Evolutionary conservation across 1,139 yeast species (phyloP).

Genomic region (Magnusiomyces suaveolens): DNA sequence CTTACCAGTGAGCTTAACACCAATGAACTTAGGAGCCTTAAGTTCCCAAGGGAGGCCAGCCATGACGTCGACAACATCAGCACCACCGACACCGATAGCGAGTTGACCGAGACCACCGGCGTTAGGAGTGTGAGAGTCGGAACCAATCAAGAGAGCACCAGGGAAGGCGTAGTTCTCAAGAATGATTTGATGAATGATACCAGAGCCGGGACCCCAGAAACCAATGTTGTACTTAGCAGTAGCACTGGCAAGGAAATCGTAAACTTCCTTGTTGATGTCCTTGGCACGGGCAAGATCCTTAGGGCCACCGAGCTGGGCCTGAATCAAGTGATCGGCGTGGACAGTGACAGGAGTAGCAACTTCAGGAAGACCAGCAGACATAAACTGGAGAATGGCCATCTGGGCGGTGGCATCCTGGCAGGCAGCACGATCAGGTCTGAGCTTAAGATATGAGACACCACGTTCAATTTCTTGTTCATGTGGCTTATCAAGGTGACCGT

Average conservation of each 20-base stretch:
- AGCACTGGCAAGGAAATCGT: constrained; percentile 82
- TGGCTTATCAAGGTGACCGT: constrained; percentile 95
- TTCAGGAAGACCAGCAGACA: constrained; percentile 91
- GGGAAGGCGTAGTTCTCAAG: constrained; percentile 92
- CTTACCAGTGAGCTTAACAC: constrained; percentile 82
- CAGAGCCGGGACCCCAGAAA: constrained; percentile 99
- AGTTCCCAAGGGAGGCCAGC: constrained; percentile 99
- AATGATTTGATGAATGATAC: constrained; percentile 95
- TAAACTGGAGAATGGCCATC: constrained; percentile 97
- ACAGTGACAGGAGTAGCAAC: constrained; percentile 97
- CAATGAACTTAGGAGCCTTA: constrained; percentile 88
- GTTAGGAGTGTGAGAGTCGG: constrained; percentile 95
- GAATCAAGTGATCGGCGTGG: constrained; percentile 98
- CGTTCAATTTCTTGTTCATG: constrained; percentile 91
- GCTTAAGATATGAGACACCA: constrained; percentile 91
- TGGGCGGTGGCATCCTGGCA: constrained; percentile 99
- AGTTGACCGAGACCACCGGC: constrained; percentile 97
- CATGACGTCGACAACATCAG: constrained; percentile 94
- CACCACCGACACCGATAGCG: constrained; percentile 98
- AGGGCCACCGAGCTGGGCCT: constrained; percentile 91
- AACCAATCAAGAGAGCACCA: constrained; percentile 91
- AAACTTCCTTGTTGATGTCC: constrained; percentile 84
- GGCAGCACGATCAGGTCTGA: constrained; percentile 98
- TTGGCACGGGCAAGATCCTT: constrained; percentile 92
- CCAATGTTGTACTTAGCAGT: constrained; percentile 90